Evolutionary conservation across 768 basidiomycete genomes (phyloP).

Genomic region (Tephrocybe sp.): DNA sequence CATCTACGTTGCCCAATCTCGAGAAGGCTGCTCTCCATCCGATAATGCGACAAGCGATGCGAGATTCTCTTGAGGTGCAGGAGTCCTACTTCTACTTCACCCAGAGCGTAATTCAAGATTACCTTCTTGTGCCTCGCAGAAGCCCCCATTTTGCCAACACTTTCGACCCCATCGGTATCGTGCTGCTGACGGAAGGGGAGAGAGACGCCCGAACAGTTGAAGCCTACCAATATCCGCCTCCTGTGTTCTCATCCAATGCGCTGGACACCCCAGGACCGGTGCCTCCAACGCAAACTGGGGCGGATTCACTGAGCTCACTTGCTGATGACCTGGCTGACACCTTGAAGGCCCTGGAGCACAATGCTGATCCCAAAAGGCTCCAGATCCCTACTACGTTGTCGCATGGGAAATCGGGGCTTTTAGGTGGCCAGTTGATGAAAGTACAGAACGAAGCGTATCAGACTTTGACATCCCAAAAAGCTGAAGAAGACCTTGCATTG

Average conservation of each 20-base stretch:
- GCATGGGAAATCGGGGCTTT: slow-evolving; percentile 36
- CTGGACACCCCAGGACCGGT: background rate
- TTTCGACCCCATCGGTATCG: slow-evolving; percentile 68
- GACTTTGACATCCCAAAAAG: slow-evolving; percentile 29
- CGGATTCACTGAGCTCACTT: slow-evolving; percentile 22
- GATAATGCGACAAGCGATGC: slow-evolving; percentile 61
- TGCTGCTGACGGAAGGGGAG: slow-evolving; percentile 57
- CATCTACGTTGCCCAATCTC: slow-evolving; percentile 32
- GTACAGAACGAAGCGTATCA: slow-evolving; percentile 51
- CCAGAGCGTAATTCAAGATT: slow-evolving; percentile 69
- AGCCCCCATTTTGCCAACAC: slow-evolving; percentile 69
- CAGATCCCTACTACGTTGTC: slow-evolving; percentile 36
- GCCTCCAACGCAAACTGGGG: slow-evolving; percentile 2
- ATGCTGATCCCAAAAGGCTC: slow-evolving; percentile 36
- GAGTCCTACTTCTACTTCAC: slow-evolving; percentile 61
- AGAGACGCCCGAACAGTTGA: slow-evolving; percentile 52
- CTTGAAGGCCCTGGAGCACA: slow-evolving; percentile 35
- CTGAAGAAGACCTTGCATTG: slow-evolving; percentile 25
- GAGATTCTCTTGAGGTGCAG: slow-evolving; percentile 50
- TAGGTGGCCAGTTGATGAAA: slow-evolving; percentile 43
- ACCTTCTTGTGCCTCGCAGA: slow-evolving; percentile 67
- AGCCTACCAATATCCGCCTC: slow-evolving; percentile 74
- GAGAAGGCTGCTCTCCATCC: slow-evolving; percentile 33
- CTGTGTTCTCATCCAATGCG: slow-evolving; percentile 27
- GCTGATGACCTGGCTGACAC: slow-evolving; percentile 42